Evolutionary conservation across 2,329 filamentous ascomycete genomes (phyloP), one percentile per base, ranked within the genome.

Genomic region (Paraconiothyrium sp.): DNA sequence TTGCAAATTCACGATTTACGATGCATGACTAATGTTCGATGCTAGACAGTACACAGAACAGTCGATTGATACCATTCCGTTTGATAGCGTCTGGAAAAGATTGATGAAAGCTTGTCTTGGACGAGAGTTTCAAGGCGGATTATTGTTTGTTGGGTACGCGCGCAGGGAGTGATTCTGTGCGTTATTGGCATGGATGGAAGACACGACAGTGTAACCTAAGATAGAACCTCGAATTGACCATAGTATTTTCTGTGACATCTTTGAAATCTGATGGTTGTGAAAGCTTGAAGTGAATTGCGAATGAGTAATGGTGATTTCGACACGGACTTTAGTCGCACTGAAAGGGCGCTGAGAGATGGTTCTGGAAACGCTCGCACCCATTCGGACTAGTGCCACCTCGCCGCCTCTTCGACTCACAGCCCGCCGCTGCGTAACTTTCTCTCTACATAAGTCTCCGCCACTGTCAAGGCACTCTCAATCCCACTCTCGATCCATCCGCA

Each of bases 261-360:
- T 37, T 1, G 20, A 24, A 8, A 24, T 27, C 8, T 24, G 20
- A 11, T 8, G 8, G 14, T n/a, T 10, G 11, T 14, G n/a, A 9
- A 24, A 9, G 22, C 20, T 39, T 14, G 20, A 37, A 9, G 7
- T 22, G 20, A 9, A 14, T 16, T 24, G 34, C n/a, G 32, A 41
- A 52, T 52, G 49, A 52, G 20, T 20, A 39, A 52, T 52, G 10
- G 27, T 10, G 32, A 32, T 47, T 27, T 47, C 9, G 52, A 44
- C 16, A 14, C 24, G 14, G 34, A 39, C 3, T 35, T 37, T 37
- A 27, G 41, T 46, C 39, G 49, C 61, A 57, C 57, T 57, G 52
- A 57, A 63, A 63, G 61, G 61, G 61, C 61, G 3, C 16, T 44
- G 46, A 51, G 14, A 58, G 57, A 59, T 49, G 34, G 13, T 47